phyloP scores from a whole-genome alignment of 768 basidiomycete genomes.

The Kwoniella dejecticola region DNA sequence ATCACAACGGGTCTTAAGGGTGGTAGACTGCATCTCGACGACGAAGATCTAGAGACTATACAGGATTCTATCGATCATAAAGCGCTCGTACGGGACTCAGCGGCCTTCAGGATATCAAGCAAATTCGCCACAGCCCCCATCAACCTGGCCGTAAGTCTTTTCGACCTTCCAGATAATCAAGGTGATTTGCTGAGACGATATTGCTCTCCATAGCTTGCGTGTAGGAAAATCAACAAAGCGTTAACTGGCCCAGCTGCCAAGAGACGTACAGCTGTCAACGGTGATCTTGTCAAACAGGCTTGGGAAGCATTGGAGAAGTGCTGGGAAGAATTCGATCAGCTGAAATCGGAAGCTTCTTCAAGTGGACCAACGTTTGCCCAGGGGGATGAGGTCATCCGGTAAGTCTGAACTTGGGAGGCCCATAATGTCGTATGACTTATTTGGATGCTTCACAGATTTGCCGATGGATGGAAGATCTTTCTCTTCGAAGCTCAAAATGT shows the following conservation, averaged over 20 bases:
- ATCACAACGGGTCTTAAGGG: slow-evolving; percentile 78
- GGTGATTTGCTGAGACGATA: neutral
- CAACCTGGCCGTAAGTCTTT: slow-evolving; percentile 62
- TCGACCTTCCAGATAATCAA: neutral
- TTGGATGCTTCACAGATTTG: slow-evolving; percentile 6
- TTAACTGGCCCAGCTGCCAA: slow-evolving; percentile 77
- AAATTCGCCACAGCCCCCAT: slow-evolving; percentile 66
- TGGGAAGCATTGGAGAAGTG: slow-evolving; percentile 80
- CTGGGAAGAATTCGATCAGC: slow-evolving; percentile 78
- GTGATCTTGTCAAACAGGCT: slow-evolving; percentile 69
- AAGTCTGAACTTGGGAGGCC: neutral
- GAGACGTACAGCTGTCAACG: slow-evolving; percentile 65
- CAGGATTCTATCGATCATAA: slow-evolving; percentile 67
- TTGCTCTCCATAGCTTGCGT: slow-evolving; percentile 60
- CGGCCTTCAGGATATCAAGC: slow-evolving; percentile 26
- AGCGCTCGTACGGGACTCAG: slow-evolving; percentile 44
- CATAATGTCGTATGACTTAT: neutral
- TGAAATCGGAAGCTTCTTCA: slow-evolving; percentile 51
- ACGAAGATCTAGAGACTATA: slow-evolving; percentile 75
- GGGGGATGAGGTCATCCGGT: slow-evolving; percentile 63
- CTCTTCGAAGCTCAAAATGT: slow-evolving; percentile 87
- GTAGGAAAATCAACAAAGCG: slow-evolving; percentile 73
- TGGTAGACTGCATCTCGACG: slow-evolving; percentile 73
- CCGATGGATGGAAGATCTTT: slow-evolving; percentile 64
- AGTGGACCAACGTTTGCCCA: slow-evolving; percentile 56